These are phyloP conservation scores for Corynascus novoguineensis DNA, from an alignment of 495 filamentous ascomycete species.

Conservation along the genomic window DNA sequence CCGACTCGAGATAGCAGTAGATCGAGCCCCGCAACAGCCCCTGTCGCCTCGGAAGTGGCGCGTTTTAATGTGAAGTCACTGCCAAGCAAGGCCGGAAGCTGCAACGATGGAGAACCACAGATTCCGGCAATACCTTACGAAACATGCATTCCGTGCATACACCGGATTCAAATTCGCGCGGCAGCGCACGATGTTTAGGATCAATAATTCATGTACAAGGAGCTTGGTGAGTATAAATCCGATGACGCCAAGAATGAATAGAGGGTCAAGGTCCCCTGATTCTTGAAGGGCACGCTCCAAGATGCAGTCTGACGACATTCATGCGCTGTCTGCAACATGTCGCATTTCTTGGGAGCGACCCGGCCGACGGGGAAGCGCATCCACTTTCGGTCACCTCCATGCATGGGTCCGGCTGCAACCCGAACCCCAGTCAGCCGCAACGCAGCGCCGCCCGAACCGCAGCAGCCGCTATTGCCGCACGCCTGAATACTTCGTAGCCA, in stretches of 20 bases:
- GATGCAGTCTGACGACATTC: constrained; percentile 14
- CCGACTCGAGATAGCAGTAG: neutral
- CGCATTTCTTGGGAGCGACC: too few species aligned
- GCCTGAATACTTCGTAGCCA: neutral
- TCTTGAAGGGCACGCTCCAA: neutral
- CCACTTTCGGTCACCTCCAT: neutral
- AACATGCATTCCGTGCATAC: too few species aligned
- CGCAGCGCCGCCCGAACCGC: neutral
- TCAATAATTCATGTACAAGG: too few species aligned
- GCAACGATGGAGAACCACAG: too few species aligned
- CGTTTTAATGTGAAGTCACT: neutral
- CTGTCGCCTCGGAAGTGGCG: neutral
- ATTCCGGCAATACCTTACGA: too few species aligned
- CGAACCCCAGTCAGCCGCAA: neutral
- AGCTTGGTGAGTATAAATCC: neutral
- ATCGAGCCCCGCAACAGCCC: neutral
- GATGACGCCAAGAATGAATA: neutral
- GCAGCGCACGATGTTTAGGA: too few species aligned
- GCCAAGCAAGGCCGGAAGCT: neutral
- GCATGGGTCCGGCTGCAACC: neutral
- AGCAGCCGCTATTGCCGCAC: neutral
- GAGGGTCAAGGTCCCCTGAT: neutral
- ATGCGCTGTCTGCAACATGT: neutral
- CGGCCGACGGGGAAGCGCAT: too few species aligned
- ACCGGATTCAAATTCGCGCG: too few species aligned